Evolutionary conservation across 768 basidiomycete genomes (phyloP), one percentile per base, ranked within the genome.

Genomic region (Aureoboletus auriporus): DNA sequence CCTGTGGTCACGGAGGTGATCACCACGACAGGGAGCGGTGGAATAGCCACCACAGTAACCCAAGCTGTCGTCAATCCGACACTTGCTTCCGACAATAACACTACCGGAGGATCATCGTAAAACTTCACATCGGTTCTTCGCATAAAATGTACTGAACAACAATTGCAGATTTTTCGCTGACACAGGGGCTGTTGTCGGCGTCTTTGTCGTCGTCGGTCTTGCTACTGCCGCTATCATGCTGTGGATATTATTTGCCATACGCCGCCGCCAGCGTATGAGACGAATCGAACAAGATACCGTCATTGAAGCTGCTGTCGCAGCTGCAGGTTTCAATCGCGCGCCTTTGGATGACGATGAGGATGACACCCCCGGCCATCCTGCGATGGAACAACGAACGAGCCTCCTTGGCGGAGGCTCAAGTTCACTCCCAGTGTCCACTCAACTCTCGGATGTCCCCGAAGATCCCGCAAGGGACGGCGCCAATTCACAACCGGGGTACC

Each of bases 181-280:
- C 62, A 88, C 85, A 20, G 92, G 92, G 16, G 94, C 93, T 10
- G 93, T 97, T 4, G 86, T 86, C 1, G 95, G 89, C 39, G 89
- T 93, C 8, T 98, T 96, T 59, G 80, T 91, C 34, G 82, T 93
- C 13, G 89, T 94, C 14, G 94, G 93, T 27, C 75, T 98, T 16
- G 84, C 89, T 4, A 82, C 71, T 27, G 83, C 79, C 17, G 81
- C 76, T 41, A 89, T 81, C 46, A 59, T 82, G 35, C 71, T 89
- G 41, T 89, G 80, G 77, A 72, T 85, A 47, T 67, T 87, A 55
- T 88, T 89, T 62, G 84, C 80, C 43, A 63, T 87, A 46, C 81
- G 82, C 23, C 78, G 85, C 41, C 79, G 83, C 51, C 77, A 83
- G 39, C 75, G 82, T 29, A 79, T 75, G 36, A 75, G 69, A 30